These are phyloP conservation scores for Nicotiana sylvestris DNA, from an alignment of 257 asterid species.

Conservation along the genomic window DNA sequence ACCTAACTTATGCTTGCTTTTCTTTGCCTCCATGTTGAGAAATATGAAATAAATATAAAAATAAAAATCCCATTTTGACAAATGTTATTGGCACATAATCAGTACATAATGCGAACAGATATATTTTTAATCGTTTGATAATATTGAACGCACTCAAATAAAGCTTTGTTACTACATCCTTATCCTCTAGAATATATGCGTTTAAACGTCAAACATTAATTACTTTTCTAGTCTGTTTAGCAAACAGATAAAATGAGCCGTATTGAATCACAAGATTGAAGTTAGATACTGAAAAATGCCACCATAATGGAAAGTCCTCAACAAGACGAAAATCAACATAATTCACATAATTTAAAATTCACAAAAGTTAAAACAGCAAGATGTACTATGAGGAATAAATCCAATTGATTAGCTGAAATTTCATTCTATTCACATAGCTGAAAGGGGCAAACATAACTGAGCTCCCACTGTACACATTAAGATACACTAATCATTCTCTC, in stretches of 20 bases:
- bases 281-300: neutral
- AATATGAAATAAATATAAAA: no score
- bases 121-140: no score
- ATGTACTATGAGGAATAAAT: neutral
- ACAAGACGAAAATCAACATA: neutral
- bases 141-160: neutral
- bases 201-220: neutral
- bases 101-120: no score
- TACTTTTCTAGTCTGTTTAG: neutral
- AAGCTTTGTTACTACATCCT: neutral
- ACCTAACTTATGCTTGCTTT: neutral
- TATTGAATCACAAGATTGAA: neutral
- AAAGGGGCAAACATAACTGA: neutral
- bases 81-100: neutral
- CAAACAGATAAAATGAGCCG: neutral
- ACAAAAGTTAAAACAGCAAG: neutral
- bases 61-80: neutral
- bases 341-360: neutral
- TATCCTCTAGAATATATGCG: neutral
- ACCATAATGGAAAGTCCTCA: neutral
- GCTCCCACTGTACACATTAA: neutral
- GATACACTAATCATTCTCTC: neutral
- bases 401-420: neutral
- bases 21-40: neutral
- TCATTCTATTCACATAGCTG: slow-evolving; percentile 1